Evolutionary conservation across 148 eudicot species (phyloP).

Genomic region (Oxyria digyna): DNA sequence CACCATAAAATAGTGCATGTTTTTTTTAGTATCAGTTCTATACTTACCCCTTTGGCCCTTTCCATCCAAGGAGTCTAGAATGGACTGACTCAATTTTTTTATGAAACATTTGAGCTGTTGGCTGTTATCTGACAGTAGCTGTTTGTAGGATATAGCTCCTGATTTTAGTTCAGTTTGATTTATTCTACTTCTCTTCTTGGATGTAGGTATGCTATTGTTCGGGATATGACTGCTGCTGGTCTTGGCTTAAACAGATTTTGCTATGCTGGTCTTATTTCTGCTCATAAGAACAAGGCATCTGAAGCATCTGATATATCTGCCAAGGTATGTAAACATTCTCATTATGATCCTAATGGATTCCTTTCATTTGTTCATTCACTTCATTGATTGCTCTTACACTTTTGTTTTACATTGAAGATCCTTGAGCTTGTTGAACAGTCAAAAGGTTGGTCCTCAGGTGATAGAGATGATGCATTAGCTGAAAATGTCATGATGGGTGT

Average conservation of each 20-base stretch:
- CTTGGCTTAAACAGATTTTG: slow-evolving; percentile 92
- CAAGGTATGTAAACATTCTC: slow-evolving; percentile 32
- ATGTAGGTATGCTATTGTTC: slow-evolving; percentile 72
- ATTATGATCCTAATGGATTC: not conserved
- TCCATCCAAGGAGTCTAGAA: no score
- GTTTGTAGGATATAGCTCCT: not conserved
- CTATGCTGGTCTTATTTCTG: slow-evolving; percentile 87
- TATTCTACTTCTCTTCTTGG: not conserved
- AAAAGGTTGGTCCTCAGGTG: slow-evolving; percentile 80
- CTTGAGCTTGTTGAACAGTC: slow-evolving; percentile 95
- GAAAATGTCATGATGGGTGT: slow-evolving; percentile 75
- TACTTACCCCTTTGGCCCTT: no score
- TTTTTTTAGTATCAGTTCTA: no score
- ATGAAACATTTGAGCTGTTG: not conserved
- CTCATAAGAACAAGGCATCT: slow-evolving; percentile 64
- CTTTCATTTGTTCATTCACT: not conserved
- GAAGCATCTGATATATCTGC: slow-evolving; percentile 40
- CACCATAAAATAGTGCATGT: no score
- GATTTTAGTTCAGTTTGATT: not conserved
- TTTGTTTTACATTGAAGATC: slow-evolving; percentile 33
- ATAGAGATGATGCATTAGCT: slow-evolving; percentile 34
- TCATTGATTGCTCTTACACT: slow-evolving; percentile 6
- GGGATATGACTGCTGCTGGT: slow-evolving; percentile 97
- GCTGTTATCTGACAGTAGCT: not conserved
- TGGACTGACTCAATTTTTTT: not conserved